Percentiles rank a stretch among this genome's conserved stretches.
These are phyloP conservation scores for Notholithocarpus densiflorus DNA, from an alignment of 306 rosid species.

Conservation along the genomic window DNA sequence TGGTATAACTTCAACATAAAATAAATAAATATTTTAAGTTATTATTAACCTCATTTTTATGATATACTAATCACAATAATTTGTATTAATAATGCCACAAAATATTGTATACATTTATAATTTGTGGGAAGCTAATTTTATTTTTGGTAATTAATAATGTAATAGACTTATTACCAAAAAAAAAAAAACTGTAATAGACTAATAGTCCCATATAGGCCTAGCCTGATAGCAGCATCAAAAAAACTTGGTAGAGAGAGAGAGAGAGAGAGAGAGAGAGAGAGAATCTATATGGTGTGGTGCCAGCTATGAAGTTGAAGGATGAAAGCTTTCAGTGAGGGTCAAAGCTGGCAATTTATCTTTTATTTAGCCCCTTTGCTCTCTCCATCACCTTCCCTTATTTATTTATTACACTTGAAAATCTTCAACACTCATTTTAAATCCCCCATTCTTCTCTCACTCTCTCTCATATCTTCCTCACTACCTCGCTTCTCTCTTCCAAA, in stretches of 20 bases:
- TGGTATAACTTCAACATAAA: too few relatives aligned
- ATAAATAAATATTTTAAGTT: too few relatives aligned
- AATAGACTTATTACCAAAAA: not conserved
- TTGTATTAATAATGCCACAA: too few relatives aligned
- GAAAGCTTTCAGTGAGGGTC: constrained; percentile 64
- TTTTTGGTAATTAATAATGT: not conserved
- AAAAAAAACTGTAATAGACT: too few relatives aligned
- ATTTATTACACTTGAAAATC: constrained; percentile 16
- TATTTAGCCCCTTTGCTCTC: constrained; percentile 12
- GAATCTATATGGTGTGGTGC: constrained; percentile 57
- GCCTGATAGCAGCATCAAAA: constrained; percentile 15
- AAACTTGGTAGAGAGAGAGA: constrained; percentile 2
- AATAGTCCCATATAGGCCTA: not conserved
- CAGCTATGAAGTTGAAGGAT: constrained; percentile 88
- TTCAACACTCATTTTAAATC: constrained; percentile 31
- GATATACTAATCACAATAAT: too few relatives aligned
- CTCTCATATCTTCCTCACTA: not conserved
- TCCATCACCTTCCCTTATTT: constrained; percentile 13
- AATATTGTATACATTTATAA: too few relatives aligned
- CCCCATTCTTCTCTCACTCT: constrained; percentile 21
- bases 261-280: constrained; percentile 28
- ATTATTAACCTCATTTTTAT: too few relatives aligned
- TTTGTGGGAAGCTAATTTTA: too few relatives aligned
- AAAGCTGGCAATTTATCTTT: constrained; percentile 57
- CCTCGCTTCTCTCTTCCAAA: constrained; percentile 1